phyloP scores from a whole-genome alignment of 2,329 filamentous ascomycete genomes.

The Aspergillus pseudoviridinutans region DNA sequence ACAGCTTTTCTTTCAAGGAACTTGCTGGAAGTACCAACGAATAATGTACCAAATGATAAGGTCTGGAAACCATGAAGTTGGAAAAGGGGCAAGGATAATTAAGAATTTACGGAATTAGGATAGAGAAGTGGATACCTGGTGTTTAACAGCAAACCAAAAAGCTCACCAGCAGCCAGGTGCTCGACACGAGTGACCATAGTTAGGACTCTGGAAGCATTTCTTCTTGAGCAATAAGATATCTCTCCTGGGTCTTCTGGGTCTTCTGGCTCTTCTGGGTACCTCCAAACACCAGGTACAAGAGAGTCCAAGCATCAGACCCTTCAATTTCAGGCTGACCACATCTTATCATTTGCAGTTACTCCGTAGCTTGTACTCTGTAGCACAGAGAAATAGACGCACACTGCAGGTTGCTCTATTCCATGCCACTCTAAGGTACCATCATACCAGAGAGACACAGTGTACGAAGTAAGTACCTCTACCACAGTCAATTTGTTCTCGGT shows the following conservation, averaged over 20 bases:
- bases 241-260: no score
- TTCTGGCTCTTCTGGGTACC: no score
- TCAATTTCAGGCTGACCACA: neutral
- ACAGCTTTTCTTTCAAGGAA: neutral
- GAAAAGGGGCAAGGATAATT: slow-evolving; percentile 11
- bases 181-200: slow-evolving; percentile 11
- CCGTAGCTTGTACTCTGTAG: neutral
- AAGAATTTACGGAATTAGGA: neutral
- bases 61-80: neutral
- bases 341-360: neutral
- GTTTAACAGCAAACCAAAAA: slow-evolving; percentile 11
- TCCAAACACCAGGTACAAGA: neutral
- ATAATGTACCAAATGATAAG: neutral
- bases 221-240: neutral
- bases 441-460: neutral
- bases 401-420: neutral
- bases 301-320: neutral
- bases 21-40: no score
- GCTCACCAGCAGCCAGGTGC: neutral
- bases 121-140: slow-evolving; percentile 13
- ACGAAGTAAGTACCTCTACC: no score
- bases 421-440: neutral
- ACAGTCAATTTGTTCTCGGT: no score
- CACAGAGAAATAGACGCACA: neutral
- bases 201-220: neutral